Base-by-base conservation (phyloP, 352 stramenopile species). In the Phytopythium vexans region DNA sequence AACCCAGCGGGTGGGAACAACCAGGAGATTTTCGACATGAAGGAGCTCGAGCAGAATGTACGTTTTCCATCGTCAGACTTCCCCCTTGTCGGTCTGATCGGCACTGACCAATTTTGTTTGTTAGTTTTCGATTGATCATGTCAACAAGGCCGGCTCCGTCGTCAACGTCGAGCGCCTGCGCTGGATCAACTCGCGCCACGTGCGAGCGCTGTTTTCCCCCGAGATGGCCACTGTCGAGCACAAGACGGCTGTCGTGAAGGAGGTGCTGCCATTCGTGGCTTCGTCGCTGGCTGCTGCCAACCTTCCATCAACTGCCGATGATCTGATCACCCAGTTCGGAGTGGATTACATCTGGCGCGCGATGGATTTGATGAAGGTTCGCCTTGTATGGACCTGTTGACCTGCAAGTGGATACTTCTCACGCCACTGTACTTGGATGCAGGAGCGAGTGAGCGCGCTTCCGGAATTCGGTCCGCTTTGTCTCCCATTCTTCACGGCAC, bases 21-120 rank as follows among this genome's bases (percentile, higher is more conserved):
- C 45, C 92, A 99, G 64, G 96, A 99, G 61, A 98, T 99, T 56
- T 99, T 98, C 56, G 82, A 82, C 6, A 77, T 97, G 56, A 78
- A 97, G 32, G 95, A 99, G 54, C 75, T 99, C 11, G 59, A 82
- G 42, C 52, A 82, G 21, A 67, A 84, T 14, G 79, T 89, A 72
- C 21, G 58, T 15, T 3, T 9, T n/a, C 6, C 16, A 8, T 37
- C 14, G 6, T 10, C 21, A 2, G n/a, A 14, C 1, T 12, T 41
- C 35, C 21, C 14, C 16, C 9, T 37, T 31, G 12, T 46, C 38
- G 3, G 48, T 34, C 33, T 46, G 36, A 58, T 48, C 35, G 11
- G n/a, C 8, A 14, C 40, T 46, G 14, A 49, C 31, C 36, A 9
- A 31, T 54, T 6, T 1, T 42, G 21, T 37, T 33, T 10, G 55